Evolutionary conservation across 495 filamentous ascomycete species (phyloP).

Genomic region (Podospora tetraspora): DNA sequence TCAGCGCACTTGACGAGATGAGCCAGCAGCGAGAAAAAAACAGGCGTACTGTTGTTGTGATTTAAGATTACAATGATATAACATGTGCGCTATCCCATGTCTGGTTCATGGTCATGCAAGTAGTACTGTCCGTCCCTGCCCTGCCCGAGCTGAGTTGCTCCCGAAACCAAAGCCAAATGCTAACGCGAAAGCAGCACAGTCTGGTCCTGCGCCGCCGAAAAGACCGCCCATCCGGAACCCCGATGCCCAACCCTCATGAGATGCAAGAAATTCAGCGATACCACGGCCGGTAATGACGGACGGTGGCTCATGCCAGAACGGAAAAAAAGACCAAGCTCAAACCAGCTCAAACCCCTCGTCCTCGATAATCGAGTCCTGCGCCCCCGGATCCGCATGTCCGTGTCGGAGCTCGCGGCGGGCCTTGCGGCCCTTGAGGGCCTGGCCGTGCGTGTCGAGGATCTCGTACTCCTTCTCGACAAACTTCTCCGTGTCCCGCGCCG

Average conservation of each 20-base stretch:
- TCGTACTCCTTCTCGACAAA: slow-evolving; percentile 48
- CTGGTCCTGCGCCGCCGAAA: not conserved
- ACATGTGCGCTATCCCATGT: not conserved
- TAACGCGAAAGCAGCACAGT: not conserved
- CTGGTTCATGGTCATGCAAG: not conserved
- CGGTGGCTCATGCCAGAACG: not conserved
- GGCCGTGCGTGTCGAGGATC: slow-evolving; percentile 41
- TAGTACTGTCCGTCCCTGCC: not conserved
- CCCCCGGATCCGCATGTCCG: not conserved
- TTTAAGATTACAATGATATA: slow-evolving; percentile 1
- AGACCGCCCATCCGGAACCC: not conserved
- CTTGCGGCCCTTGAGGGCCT: slow-evolving; percentile 40
- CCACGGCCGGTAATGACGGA: not conserved
- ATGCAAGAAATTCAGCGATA: not conserved
- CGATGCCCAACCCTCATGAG: not conserved
- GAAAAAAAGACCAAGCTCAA: slow-evolving; percentile 16
- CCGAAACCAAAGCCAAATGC: not conserved
- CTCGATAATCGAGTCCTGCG: slow-evolving; percentile 20
- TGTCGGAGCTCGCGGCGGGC: slow-evolving; percentile 36
- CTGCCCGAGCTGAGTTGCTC: not conserved
- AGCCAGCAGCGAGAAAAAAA: not conserved
- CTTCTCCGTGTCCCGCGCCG: slow-evolving; percentile 38
- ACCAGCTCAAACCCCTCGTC: slow-evolving; percentile 46
- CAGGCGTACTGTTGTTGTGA: not conserved
- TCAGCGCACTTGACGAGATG: not conserved